Evolutionary conservation across 2,329 filamentous ascomycete species (phyloP).

Genomic region (Talaromyces atroroseus): DNA sequence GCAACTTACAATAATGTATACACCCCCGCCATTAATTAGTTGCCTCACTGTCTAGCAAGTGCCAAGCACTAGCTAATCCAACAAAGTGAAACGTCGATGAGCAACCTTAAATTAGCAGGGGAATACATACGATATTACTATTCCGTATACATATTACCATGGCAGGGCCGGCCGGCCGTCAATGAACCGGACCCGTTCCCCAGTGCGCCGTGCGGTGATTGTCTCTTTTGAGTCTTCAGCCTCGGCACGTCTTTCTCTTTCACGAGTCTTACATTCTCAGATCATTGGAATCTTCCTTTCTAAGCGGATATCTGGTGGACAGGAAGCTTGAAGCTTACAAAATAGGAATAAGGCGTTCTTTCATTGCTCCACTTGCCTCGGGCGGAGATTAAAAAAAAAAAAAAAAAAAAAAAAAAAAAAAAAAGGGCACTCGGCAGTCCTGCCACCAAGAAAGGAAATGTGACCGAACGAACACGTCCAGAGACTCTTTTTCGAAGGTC

Average conservation of each 20-base stretch:
- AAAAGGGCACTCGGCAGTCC: background rate
- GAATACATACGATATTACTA: background rate
- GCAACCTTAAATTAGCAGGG: conserved; percentile 6
- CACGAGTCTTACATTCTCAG: background rate
- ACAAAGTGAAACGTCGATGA: conserved; percentile 6
- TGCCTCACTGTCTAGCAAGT: background rate
- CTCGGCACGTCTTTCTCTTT: background rate
- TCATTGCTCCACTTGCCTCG: background rate
- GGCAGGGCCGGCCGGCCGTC: background rate
- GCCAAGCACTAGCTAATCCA: background rate
- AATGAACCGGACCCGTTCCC: background rate
- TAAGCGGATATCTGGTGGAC: background rate
- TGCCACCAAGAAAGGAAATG: background rate
- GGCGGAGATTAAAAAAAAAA: background rate
- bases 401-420: too few relatives aligned
- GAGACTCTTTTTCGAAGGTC: background rate
- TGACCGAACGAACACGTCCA: background rate
- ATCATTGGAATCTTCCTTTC: background rate
- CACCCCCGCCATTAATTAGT: background rate
- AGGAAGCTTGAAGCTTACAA: background rate
- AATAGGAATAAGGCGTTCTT: background rate
- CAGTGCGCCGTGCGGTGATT: background rate
- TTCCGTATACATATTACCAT: background rate
- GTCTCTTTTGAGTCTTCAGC: background rate
- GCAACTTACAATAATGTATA: background rate